These are phyloP conservation scores for Phytophthora pisi DNA, from an alignment of 352 stramenopile genomes.

Conservation along the genomic window DNA sequence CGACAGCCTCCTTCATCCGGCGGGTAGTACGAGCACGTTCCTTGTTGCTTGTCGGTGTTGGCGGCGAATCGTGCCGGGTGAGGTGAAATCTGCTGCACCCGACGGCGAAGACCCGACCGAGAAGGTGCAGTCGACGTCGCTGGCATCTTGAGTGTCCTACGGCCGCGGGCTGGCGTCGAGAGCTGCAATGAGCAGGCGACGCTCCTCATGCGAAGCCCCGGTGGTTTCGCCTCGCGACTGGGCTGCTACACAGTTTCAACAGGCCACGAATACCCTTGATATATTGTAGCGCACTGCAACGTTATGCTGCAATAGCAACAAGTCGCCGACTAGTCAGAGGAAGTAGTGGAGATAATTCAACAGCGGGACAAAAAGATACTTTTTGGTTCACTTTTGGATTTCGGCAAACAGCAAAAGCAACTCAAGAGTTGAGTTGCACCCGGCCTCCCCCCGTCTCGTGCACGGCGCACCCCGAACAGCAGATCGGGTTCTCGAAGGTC, in stretches of 20 bases:
- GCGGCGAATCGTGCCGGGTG: background rate
- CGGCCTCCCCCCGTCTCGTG: constrained; percentile 9
- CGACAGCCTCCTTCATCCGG: constrained; percentile 25
- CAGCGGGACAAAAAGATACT: background rate
- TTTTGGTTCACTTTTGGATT: background rate
- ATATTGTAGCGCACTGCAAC: constrained; percentile 11
- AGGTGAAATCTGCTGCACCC: background rate
- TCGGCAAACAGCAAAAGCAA: constrained; percentile 16
- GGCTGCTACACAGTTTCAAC: constrained; percentile 12
- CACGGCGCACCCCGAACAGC: no score
- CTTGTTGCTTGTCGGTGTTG: constrained; percentile 16
- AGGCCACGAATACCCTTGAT: background rate
- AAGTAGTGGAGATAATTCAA: background rate
- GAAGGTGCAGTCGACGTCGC: constrained; percentile 7
- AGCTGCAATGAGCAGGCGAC: constrained; percentile 16
- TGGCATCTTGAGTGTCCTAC: constrained; percentile 18
- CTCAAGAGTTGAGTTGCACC: constrained; percentile 6
- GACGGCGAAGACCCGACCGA: constrained; percentile 14
- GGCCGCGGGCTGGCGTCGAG: constrained; percentile 4
- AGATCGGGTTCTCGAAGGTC: background rate
- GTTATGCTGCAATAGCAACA: constrained; percentile 1
- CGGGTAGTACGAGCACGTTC: constrained; percentile 43
- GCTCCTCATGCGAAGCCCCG: constrained; percentile 7
- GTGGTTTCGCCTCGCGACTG: constrained; percentile 22
- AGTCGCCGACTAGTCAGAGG: constrained; percentile 5